A percentile compares a stretch with the other conserved stretches of the same genome.
phyloP scores from a whole-genome alignment of 257 asterid genomes.

The Paulownia fortunei region DNA sequence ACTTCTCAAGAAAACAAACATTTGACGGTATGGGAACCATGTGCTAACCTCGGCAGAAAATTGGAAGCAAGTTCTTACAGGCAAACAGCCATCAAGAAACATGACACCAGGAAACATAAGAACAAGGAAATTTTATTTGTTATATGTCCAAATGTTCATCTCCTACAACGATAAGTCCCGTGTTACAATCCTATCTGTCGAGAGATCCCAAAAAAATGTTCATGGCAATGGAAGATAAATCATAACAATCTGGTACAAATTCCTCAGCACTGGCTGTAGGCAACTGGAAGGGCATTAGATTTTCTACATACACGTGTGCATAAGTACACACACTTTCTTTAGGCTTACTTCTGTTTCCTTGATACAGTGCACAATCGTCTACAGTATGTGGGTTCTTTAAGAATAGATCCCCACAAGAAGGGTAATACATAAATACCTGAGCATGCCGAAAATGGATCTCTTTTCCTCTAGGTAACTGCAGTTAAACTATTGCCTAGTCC shows the following conservation, averaged over 20 bases:
- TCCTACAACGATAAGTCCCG: neutral
- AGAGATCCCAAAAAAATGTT: neutral
- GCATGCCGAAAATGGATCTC: neutral
- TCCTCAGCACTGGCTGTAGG: neutral
- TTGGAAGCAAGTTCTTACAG: neutral
- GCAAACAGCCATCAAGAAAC: neutral
- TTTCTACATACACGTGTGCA: constrained; percentile 2
- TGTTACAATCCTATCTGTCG: neutral
- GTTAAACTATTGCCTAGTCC: constrained; percentile 43
- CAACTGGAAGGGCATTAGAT: neutral
- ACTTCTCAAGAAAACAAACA: neutral
- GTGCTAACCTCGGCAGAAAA: neutral
- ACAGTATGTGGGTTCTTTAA: constrained; percentile 11
- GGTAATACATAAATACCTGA: neutral
- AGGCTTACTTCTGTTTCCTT: constrained; percentile 9
- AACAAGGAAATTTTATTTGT: neutral
- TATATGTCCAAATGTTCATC: neutral
- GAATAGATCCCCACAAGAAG: neutral
- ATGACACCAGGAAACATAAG: neutral
- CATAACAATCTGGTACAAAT: neutral
- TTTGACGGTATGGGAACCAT: too few relatives aligned
- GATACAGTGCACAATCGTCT: neutral
- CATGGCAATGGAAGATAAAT: neutral
- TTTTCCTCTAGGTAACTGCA: neutral
- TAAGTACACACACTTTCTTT: constrained; percentile 13